Evolutionary conservation across 805 yeast genomes (phyloP).

Genomic region (Candida rishiriensis): DNA sequence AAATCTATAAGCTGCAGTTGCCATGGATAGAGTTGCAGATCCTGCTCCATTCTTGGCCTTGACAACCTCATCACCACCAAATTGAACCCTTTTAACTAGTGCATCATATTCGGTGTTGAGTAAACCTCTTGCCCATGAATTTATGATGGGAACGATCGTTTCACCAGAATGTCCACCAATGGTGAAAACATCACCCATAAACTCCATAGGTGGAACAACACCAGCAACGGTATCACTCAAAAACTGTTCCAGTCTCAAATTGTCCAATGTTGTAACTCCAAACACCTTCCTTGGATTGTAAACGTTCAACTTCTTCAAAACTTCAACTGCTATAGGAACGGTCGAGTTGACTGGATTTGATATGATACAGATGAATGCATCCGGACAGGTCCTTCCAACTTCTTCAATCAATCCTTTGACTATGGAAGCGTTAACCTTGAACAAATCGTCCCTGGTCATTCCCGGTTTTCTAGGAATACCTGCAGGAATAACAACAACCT

Average conservation of each 20-base stretch:
- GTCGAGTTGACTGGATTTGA: slow-evolving; percentile 61
- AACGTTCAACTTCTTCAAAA: slow-evolving; percentile 46
- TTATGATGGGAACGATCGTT: slow-evolving; percentile 73
- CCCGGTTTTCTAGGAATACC: slow-evolving; percentile 65
- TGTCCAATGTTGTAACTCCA: slow-evolving; percentile 59
- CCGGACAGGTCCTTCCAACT: slow-evolving; percentile 43
- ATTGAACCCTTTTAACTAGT: slow-evolving; percentile 84
- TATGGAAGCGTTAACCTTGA: slow-evolving; percentile 54
- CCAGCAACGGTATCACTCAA: slow-evolving; percentile 3
- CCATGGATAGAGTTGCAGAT: slow-evolving; percentile 95
- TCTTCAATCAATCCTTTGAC: slow-evolving; percentile 48
- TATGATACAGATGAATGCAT: slow-evolving; percentile 51
- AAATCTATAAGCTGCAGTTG: slow-evolving; percentile 84
- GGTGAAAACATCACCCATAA: slow-evolving; percentile 40
- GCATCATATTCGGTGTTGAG: slow-evolving; percentile 33
- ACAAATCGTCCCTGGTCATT: slow-evolving; percentile 60
- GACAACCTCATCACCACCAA: slow-evolving; percentile 88
- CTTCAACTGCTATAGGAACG: slow-evolving; percentile 57
- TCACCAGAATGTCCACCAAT: slow-evolving; percentile 94
- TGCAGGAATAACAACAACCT: slow-evolving; percentile 53
- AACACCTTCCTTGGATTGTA: slow-evolving; percentile 49
- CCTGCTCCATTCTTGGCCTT: slow-evolving; percentile 93
- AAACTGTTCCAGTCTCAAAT: slow-evolving; percentile 34
- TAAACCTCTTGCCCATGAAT: slow-evolving; percentile 3
- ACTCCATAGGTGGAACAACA: slow-evolving; percentile 13